These are phyloP conservation scores for Dioscorea cayenensis DNA, from an alignment of 116 monocot species.

Conservation along the genomic window DNA sequence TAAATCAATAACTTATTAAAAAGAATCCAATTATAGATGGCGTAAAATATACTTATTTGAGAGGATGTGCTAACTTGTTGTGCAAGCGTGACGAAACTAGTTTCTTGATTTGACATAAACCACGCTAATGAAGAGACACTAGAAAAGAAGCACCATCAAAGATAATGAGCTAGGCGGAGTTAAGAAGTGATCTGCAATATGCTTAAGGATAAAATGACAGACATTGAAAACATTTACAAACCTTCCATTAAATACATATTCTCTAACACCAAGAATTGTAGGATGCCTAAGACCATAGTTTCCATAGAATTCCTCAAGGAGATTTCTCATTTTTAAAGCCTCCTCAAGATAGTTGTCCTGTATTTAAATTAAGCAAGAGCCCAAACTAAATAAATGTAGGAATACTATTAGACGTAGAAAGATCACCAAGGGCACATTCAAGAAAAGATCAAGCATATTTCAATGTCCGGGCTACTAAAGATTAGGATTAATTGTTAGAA, in stretches of 20 bases:
- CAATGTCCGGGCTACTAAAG: too few species aligned
- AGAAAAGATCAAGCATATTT: background rate
- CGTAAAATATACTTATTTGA: constrained; percentile 53
- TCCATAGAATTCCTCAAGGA: constrained; percentile 78
- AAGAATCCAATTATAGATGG: background rate
- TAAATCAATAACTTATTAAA: too few species aligned
- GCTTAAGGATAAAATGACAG: background rate
- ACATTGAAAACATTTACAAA: constrained; percentile 12
- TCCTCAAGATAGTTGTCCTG: constrained; percentile 98
- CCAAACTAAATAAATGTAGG: background rate
- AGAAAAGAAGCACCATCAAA: constrained; percentile 5
- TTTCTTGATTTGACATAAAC: constrained; percentile 98
- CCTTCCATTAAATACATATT: constrained; percentile 98
- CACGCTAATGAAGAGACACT: constrained; percentile 90
- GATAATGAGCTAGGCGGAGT: background rate
- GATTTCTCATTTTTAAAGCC: constrained; percentile 93
- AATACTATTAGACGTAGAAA: background rate
- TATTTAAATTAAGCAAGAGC: background rate
- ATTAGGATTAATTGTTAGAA: too few species aligned
- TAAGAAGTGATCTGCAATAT: background rate
- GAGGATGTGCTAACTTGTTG: constrained; percentile 88
- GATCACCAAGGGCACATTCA: background rate
- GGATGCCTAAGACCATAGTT: constrained; percentile 65
- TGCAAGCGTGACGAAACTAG: constrained; percentile 95
- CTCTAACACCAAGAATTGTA: constrained; percentile 90